Base-by-base conservation (phyloP, 371 early-diverging fungal species). In the Syncephalastrum contaminatum region DNA sequence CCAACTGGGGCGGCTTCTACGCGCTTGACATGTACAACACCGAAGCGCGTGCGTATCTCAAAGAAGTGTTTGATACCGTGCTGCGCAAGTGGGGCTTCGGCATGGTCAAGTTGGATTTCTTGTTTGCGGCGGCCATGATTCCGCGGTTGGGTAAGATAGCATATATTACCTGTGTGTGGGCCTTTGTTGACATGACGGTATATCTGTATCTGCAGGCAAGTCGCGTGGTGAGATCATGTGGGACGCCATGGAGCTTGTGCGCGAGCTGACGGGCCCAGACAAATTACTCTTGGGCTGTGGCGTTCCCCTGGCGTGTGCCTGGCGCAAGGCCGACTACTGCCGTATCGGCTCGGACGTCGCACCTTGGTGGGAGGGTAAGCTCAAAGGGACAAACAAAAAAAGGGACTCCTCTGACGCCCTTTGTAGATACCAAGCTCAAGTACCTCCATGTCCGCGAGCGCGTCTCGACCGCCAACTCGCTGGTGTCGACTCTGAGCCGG, bases 341-440 rank as follows among this genome's bases (percentile, higher is more conserved):
- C 80, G 85, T 27, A 81, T 84, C 42, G 85, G 85, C 5, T 75
- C 79, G 10, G 85, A 84, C 58, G 85, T 84, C 7, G 77, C 77
- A 0, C 75, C 81, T 5, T 71, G 68, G 60, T 84, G 82, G 85
- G 81, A 82, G 57, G 77, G 16, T 43, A 19, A 41, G 25, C 3
- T 13, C 39, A 20, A 39, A 21, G 16, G 18, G 16, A 4, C 1
- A 19, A 13, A 24, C 53, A 4, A 53, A 24, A 53, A 53, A 53
- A 53, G 43, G 20, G 39, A 42, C 12, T 4, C 3, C 21, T n/a
- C 16, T 0, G 43, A 13, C 13, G 22, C n/a, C 36, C 36, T 12
- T 0, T 40, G 16, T 54, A 72, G 76, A 79, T 40, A 66, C 71
- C 40, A 75, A 76, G 56, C 66, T 82, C 18, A 71, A 80, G 53